A percentile compares a stretch with the other conserved stretches of the same genome.
Evolutionary conservation across 2,329 filamentous ascomycete species (phyloP).

Genomic region (Aspergillus jensenii): DNA sequence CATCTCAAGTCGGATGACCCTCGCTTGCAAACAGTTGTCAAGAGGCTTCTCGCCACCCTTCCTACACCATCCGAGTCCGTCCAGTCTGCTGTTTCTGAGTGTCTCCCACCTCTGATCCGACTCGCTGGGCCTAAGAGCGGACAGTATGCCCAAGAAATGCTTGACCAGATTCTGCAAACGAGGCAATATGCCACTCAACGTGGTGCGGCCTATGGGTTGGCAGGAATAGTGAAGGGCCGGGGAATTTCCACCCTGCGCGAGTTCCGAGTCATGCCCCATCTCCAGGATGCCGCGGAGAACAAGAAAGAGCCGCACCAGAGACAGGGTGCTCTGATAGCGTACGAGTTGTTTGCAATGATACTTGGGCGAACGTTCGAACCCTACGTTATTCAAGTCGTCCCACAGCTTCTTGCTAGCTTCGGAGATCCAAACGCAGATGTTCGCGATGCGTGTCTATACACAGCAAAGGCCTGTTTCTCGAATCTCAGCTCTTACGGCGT

Average conservation of each 20-base stretch:
- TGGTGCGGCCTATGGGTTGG: slow-evolving; percentile 91
- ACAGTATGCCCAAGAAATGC: slow-evolving; percentile 76
- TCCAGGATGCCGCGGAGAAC: slow-evolving; percentile 84
- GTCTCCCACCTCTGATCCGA: slow-evolving; percentile 84
- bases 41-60: slow-evolving; percentile 79
- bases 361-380: slow-evolving; percentile 90
- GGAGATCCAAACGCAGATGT: slow-evolving; percentile 87
- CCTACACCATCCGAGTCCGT: slow-evolving; percentile 95
- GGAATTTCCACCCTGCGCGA: slow-evolving; percentile 80
- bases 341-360: slow-evolving; percentile 83
- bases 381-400: slow-evolving; percentile 93
- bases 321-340: slow-evolving; percentile 84
- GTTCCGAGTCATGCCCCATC: slow-evolving; percentile 77
- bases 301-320: slow-evolving; percentile 89
- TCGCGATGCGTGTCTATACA: slow-evolving; percentile 86
- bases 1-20: slow-evolving; percentile 83
- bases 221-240: slow-evolving; percentile 83
- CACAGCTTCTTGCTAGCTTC: slow-evolving; percentile 83
- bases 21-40: slow-evolving; percentile 84
- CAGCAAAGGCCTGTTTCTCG: slow-evolving; percentile 91
- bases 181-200: slow-evolving; percentile 92
- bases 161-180: slow-evolving; percentile 77
- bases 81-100: slow-evolving; percentile 93
- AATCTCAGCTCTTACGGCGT: slow-evolving; percentile 94
- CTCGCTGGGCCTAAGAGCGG: slow-evolving; percentile 75